Evolutionary conservation across 1,139 yeast species (phyloP).

Genomic region (Pneumocystis sp.): DNA sequence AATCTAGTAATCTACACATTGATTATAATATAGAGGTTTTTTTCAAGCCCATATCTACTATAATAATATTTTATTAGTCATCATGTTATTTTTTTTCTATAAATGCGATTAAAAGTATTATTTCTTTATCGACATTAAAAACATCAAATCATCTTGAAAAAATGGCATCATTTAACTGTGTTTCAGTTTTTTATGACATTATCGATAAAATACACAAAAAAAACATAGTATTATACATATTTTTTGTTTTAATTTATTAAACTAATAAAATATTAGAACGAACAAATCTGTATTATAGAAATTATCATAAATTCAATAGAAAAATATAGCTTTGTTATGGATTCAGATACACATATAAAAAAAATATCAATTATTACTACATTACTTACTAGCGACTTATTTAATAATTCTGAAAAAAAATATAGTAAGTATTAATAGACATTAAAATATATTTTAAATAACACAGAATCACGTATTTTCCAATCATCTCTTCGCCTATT

Average conservation of each 20-base stretch:
- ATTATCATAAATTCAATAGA: background rate
- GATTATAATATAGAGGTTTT: background rate
- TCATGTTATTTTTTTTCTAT: background rate
- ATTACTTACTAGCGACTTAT: background rate
- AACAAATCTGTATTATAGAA: background rate
- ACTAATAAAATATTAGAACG: background rate
- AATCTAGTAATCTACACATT: background rate
- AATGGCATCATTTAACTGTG: background rate
- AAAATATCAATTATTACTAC: background rate
- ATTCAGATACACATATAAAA: background rate
- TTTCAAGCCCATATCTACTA: background rate
- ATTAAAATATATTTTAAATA: background rate
- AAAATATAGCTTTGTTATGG: background rate
- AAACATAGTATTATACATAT: background rate
- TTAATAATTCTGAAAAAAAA: background rate
- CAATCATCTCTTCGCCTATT: background rate
- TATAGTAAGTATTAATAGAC: background rate
- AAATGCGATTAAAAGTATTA: background rate
- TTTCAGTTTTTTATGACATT: background rate
- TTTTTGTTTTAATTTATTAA: background rate
- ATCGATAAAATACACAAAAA: background rate
- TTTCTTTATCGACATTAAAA: background rate
- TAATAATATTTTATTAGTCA: background rate
- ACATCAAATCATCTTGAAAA: background rate
- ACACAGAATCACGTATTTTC: background rate